These are phyloP conservation scores for Cladosporium phlei DNA, from an alignment of 2,329 filamentous ascomycete genomes.

Conservation along the genomic window DNA sequence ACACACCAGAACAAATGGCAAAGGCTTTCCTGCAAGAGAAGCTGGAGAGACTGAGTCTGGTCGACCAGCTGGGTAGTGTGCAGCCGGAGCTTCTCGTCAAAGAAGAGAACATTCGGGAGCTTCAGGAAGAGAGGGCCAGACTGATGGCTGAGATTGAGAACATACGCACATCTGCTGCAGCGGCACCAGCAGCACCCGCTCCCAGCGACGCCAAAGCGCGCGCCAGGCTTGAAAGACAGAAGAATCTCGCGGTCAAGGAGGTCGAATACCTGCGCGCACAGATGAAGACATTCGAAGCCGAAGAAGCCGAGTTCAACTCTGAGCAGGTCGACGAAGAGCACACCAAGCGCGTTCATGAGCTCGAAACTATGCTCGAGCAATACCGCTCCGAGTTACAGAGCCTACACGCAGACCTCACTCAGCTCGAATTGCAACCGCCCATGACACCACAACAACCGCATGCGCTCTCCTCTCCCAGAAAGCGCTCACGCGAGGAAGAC, in stretches of 20 bases:
- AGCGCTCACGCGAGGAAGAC: conserved; percentile 38
- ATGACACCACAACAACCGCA: conserved; percentile 39
- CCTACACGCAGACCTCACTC: conserved; percentile 69
- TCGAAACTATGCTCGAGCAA: conserved; percentile 80
- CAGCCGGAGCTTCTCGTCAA: conserved; percentile 74
- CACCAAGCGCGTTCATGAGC: conserved; percentile 66
- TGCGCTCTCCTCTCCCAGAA: conserved; percentile 57
- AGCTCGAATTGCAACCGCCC: conserved; percentile 49
- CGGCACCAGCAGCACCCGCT: conserved; percentile 26
- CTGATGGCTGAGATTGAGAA: conserved; percentile 68
- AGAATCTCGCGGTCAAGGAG: conserved; percentile 80
- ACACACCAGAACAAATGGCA: conserved; percentile 82
- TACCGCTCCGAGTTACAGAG: conserved; percentile 77
- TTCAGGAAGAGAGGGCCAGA: conserved; percentile 65
- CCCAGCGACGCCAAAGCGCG: conserved; percentile 60
- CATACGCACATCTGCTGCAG: conserved; percentile 47
- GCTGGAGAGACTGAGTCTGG: conserved; percentile 70
- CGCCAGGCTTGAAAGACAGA: conserved; percentile 77
- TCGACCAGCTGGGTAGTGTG: conserved; percentile 73
- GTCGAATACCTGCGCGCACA: conserved; percentile 91
- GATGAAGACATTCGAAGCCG: conserved; percentile 76
- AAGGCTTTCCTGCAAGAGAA: conserved; percentile 78
- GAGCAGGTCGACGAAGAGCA: conserved; percentile 74
- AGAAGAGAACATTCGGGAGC: conserved; percentile 65
- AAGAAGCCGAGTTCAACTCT: conserved; percentile 80